Evolutionary conservation across 129 eudicot genomes (phyloP).

Genomic region (Daucus carota): DH1_v3.0 NC_030383.2:5804001-5804500

Average conservation of each 20-base stretch:
- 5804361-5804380: neutral
- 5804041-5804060: neutral
- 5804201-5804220: neutral
- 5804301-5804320: constrained; percentile 71
- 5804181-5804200: neutral
- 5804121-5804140: neutral
- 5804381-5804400: neutral
- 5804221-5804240: constrained; percentile 3
- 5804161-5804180: neutral
- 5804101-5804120: neutral
- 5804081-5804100: neutral
- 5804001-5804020: neutral
- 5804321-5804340: constrained; percentile 19
- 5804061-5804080: neutral
- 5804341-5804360: neutral
- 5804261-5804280: constrained; percentile 90
- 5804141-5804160: neutral
- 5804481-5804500: constrained; percentile 72
- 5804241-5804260: constrained; percentile 73
- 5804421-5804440: constrained; percentile 88
- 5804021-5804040: neutral
- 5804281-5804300: constrained; percentile 87
- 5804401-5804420: constrained; percentile 64
- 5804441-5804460: constrained; percentile 85
- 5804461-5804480: constrained; percentile 83